Evolutionary conservation across 73 alveolate species (phyloP).

Genomic region (Breviolum minutum): DNA sequence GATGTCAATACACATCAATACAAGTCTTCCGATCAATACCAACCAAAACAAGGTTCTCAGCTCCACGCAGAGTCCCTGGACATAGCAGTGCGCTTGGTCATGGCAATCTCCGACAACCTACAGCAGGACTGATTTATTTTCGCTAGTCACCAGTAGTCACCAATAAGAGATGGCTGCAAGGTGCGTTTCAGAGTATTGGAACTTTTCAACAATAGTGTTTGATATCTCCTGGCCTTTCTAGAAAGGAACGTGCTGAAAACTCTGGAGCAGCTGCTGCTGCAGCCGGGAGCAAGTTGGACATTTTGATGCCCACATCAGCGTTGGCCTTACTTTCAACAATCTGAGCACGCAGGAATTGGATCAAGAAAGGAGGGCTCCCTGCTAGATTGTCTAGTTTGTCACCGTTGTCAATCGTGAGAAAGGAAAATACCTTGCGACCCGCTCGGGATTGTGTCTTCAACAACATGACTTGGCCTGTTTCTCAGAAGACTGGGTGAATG

Average conservation of each 20-base stretch:
- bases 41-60: not conserved
- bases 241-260: slow-evolving; percentile 44
- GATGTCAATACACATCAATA: not conserved
- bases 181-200: not conserved
- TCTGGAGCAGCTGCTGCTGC: slow-evolving; percentile 64
- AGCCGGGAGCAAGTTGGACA: slow-evolving; percentile 66
- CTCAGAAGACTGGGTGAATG: not conserved
- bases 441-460: slow-evolving; percentile 94
- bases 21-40: not conserved
- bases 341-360: not conserved
- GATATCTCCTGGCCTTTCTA: not conserved
- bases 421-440: slow-evolving; percentile 57
- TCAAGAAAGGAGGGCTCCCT: too few relatives aligned
- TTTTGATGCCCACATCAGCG: slow-evolving; percentile 73
- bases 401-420: not conserved
- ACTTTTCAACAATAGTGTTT: not conserved
- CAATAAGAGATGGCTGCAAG: not conserved
- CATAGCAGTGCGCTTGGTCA: slow-evolving; percentile 63
- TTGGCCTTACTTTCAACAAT: not conserved
- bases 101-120: slow-evolving; percentile 80
- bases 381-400: not conserved
- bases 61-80: slow-evolving; percentile 34
- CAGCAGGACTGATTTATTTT: slow-evolving; percentile 35
- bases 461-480: slow-evolving; percentile 84
- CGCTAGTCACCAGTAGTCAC: not conserved